Percentiles rank a stretch among this genome's conserved stretches.
Conservation (phyloP, 345 rosid species). For the Hirschfeldia incana region DNA sequence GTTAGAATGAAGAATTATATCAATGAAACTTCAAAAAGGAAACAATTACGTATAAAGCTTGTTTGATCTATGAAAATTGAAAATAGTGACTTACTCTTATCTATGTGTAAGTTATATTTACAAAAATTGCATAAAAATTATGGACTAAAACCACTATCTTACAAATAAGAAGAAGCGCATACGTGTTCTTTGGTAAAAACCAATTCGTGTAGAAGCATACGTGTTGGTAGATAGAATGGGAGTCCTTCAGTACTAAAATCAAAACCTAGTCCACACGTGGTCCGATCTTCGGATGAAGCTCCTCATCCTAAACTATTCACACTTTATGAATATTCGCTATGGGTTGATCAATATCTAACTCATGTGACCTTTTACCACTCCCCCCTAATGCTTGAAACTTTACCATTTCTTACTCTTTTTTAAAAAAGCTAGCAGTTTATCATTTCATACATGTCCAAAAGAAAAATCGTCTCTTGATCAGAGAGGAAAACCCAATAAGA, state of each 20-base stretch:
- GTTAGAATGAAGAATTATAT: background rate
- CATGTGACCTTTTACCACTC: background rate
- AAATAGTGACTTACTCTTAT: background rate
- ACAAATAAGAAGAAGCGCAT: background rate
- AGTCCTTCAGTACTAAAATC: background rate
- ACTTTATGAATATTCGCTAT: background rate
- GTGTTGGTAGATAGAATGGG: background rate
- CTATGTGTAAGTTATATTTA: background rate
- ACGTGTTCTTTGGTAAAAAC: background rate
- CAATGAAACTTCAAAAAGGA: background rate
- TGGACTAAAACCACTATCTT: background rate
- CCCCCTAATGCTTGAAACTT: background rate
- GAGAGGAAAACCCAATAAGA: too few relatives aligned
- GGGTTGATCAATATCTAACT: background rate
- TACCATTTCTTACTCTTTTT: too few relatives aligned
- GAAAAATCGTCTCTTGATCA: background rate
- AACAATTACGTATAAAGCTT: background rate
- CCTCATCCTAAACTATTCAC: background rate
- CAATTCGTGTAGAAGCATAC: background rate
- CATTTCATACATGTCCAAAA: background rate
- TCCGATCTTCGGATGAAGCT: background rate
- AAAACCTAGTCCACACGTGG: background rate
- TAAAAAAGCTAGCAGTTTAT: too few relatives aligned
- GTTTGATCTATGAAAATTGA: too few relatives aligned
- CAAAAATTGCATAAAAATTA: background rate